Percentiles rank a stretch among this genome's conserved stretches.
These are phyloP conservation scores for Fagopyrum esculentum DNA, from an alignment of 148 eudicot species.

Conservation along the genomic window DNA sequence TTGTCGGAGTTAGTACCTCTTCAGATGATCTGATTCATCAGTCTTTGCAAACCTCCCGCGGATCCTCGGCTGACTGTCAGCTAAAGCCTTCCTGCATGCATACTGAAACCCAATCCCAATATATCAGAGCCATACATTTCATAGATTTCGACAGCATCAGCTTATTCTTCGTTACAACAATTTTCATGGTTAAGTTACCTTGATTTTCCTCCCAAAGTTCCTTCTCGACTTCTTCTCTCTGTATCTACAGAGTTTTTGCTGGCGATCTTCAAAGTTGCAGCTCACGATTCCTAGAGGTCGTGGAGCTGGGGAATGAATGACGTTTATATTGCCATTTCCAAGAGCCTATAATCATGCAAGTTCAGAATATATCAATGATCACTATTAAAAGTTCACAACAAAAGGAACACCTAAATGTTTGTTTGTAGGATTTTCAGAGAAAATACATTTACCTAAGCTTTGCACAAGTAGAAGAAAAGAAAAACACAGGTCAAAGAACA, in stretches of 20 bases:
- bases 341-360: constrained; percentile 46
- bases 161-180: too few species aligned
- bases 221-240: constrained; percentile 82
- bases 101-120: constrained; percentile 41
- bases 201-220: constrained; percentile 91
- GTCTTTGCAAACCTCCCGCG: constrained; percentile 95
- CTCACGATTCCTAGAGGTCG: constrained; percentile 35
- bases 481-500: too few species aligned
- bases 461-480: too few species aligned
- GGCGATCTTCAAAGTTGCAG: constrained; percentile 60
- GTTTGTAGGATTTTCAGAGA: too few species aligned
- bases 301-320: constrained; percentile 40
- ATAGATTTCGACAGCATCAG: not conserved
- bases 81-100: constrained; percentile 97
- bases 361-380: not conserved
- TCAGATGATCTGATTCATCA: constrained; percentile 40
- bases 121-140: not conserved
- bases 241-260: constrained; percentile 83
- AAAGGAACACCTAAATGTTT: too few species aligned
- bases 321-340: constrained; percentile 45
- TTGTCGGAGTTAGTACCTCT: constrained; percentile 26
- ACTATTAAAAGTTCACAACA: not conserved
- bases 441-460: too few species aligned
- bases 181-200: constrained; percentile 33
- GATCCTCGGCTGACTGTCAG: constrained; percentile 93